Evolutionary conservation across 1,284 basidiomycete genomes (phyloP), one percentile per base, ranked within the genome.

Genomic region (Rhodotorula sp.): DNA sequence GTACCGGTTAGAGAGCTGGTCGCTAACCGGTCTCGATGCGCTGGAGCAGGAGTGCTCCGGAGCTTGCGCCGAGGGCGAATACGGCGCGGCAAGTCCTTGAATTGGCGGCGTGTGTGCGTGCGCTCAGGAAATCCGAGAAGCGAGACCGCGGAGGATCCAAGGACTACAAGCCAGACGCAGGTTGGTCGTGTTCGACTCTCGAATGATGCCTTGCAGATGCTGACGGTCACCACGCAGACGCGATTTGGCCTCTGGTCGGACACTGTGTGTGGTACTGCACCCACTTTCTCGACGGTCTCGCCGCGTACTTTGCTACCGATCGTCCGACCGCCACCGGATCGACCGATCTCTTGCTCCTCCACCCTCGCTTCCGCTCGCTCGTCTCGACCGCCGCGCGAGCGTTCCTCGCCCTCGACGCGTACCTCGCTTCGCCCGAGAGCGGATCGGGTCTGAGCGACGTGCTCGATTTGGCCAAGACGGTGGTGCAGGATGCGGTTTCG

Each of bases 181-280:
- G 49, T 64, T n/a, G n/a, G 58, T 51, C 34, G 26, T 10, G 2
- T 7, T 16, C 23, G 58, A 3, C 14, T 26, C 48, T 23, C 46
- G 1, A 0, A 15, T 15, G 21, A 10, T 46, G 23, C 46, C 23
- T 34, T n/a, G 12, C 29, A 23, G 12, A n/a, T 8, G n/a, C n/a
- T 15, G 8, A 10, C 16, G 4, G 47, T 8, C 20, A 15, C 18
- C 5, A 10, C 21, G 43, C 39, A 51, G 70, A 72, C 62, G 62
- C 67, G 16, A 61, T 63, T 7, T 72, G 70, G 70, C 63, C 67
- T 3, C 56, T 69, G 21, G 65, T 69, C n/a, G 67, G 63, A 0
- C 47, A 72, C 34, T 58, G 46, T 4, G 48, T 26, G 5, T 72
- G 70, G 70, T 72, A 46, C 54, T 57, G 54, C 54, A 31, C 54